These are phyloP conservation scores for Neodidymelliopsis sp. DNA, from an alignment of 2,329 filamentous ascomycete genomes.

Conservation along the genomic window DNA sequence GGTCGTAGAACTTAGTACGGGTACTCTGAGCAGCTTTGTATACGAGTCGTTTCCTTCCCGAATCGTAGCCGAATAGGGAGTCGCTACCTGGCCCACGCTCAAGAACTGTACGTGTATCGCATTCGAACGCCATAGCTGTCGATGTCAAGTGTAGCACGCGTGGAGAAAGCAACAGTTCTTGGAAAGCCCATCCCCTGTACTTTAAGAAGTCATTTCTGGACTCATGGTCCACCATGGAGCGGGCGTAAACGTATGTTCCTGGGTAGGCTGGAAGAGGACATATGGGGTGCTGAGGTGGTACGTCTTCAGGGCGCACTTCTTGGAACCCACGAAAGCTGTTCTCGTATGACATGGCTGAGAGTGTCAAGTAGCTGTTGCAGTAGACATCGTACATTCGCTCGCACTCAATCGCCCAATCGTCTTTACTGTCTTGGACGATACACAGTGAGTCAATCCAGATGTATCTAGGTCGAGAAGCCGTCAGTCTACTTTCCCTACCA, in stretches of 20 bases:
- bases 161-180: slow-evolving; percentile 29
- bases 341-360: slow-evolving; percentile 16
- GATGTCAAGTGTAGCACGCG: slow-evolving; percentile 26
- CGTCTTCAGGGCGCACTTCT: not conserved
- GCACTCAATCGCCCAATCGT: slow-evolving; percentile 10
- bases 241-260: not conserved
- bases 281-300: not conserved
- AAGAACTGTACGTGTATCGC: slow-evolving; percentile 11
- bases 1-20: not conserved
- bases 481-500: not conserved
- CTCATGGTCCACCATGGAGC: slow-evolving; percentile 12
- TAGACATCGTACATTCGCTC: slow-evolving; percentile 10
- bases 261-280: not conserved
- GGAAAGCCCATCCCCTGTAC: slow-evolving; percentile 27
- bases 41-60: slow-evolving; percentile 5
- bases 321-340: slow-evolving; percentile 10
- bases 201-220: slow-evolving; percentile 6
- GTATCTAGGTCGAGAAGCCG: not conserved
- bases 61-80: slow-evolving; percentile 3
- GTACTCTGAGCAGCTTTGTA: not conserved
- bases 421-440: slow-evolving; percentile 16
- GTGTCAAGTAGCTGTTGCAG: slow-evolving; percentile 8
- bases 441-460: slow-evolving; percentile 19
- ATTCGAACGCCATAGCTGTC: slow-evolving; percentile 26
- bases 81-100: slow-evolving; percentile 10